These are phyloP conservation scores for Termitomyces sp. DNA, from an alignment of 768 basidiomycete species.

Conservation along the genomic window DNA sequence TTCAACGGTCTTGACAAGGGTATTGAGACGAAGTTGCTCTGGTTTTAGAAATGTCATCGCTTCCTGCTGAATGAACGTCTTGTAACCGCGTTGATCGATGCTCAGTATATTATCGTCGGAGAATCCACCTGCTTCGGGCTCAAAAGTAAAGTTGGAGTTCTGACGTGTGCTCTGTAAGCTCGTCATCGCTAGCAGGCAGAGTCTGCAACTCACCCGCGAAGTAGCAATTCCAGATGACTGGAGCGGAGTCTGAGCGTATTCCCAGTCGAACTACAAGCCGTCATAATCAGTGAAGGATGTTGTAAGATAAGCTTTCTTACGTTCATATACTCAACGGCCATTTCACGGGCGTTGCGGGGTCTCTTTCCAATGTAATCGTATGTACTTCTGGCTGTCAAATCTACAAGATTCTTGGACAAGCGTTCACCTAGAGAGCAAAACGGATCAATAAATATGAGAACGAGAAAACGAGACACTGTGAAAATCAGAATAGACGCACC, in stretches of 20 bases:
- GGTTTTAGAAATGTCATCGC: conserved; percentile 49
- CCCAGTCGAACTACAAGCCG: conserved; percentile 33
- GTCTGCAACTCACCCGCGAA: conserved; percentile 27
- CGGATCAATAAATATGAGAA: not conserved
- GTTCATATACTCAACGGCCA: conserved; percentile 53
- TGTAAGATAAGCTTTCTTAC: conserved; percentile 15
- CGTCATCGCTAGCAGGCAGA: not conserved
- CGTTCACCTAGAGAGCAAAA: not conserved
- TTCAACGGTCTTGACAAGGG: conserved; percentile 42
- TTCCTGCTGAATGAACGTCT: conserved; percentile 48
- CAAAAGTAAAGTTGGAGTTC: conserved; percentile 60
- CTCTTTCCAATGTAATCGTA: not conserved
- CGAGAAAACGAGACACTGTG: no score
- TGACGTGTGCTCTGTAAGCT: conserved; percentile 12
- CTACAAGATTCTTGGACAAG: not conserved
- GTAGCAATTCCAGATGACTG: conserved; percentile 48
- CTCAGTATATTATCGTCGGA: conserved; percentile 43
- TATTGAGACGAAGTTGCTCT: conserved; percentile 41
- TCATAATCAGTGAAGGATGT: not conserved
- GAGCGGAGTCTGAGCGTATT: conserved; percentile 56
- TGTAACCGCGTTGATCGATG: conserved; percentile 62
- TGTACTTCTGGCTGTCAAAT: not conserved
- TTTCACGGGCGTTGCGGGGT: conserved; percentile 32
- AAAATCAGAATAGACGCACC: conserved; percentile 32
- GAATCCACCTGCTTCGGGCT: conserved; percentile 44